phyloP scores from a whole-genome alignment of 805 yeast genomes.

The Teunomyces lycoperdinae region DNA sequence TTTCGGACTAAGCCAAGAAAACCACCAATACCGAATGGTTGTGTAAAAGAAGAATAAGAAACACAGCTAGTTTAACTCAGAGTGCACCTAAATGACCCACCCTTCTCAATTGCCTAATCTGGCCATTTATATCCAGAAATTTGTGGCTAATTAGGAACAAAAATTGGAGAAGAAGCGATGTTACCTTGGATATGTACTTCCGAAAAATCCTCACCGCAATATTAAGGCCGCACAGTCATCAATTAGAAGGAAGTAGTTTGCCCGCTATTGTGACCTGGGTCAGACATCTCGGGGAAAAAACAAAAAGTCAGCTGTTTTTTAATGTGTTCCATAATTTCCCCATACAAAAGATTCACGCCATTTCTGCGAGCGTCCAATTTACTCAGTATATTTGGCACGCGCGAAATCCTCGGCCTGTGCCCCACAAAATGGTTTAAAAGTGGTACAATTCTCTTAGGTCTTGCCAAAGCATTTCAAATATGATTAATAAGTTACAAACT shows the following conservation, averaged over 20 bases:
- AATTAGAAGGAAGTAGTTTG: not conserved
- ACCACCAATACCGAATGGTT: no score
- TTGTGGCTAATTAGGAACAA: not conserved
- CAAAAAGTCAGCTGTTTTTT: not conserved
- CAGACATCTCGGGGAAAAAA: not conserved
- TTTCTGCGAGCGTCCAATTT: not conserved
- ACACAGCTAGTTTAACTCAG: no score
- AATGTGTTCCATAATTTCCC: not conserved
- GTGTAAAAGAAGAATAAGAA: no score
- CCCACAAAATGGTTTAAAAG: conserved; percentile 2
- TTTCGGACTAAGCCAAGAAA: no score
- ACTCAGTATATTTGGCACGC: not conserved
- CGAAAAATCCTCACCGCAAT: not conserved
- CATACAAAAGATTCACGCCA: not conserved
- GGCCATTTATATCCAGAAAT: not conserved
- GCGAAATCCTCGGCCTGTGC: conserved; percentile 1
- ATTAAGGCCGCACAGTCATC: not conserved
- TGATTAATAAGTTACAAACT: not conserved
- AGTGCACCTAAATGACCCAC: no score
- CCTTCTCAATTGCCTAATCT: not conserved
- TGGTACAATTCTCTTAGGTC: not conserved
- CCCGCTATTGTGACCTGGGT: not conserved
- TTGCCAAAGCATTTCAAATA: not conserved
- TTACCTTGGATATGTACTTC: not conserved
- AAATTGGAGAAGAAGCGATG: not conserved